These are phyloP conservation scores for Fusarium pseudograminearum DNA, from an alignment of 2,329 filamentous ascomycete genomes.

Conservation along the genomic window DNA sequence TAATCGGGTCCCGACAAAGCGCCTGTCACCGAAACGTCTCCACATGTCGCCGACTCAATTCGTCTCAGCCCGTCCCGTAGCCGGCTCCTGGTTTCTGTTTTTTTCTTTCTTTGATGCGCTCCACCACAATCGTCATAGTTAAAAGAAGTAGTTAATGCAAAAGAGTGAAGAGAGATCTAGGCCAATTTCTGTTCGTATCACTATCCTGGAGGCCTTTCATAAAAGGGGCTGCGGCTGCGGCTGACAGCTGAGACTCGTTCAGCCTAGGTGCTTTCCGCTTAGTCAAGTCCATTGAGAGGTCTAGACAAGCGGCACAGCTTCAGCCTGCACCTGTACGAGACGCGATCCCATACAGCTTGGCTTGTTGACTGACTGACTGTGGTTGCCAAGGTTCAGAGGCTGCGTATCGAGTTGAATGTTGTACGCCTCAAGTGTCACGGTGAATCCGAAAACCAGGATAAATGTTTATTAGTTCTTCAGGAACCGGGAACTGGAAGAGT, in stretches of 20 bases:
- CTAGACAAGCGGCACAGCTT: slow-evolving; percentile 34
- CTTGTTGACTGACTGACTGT: slow-evolving; percentile 14
- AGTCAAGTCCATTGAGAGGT: slow-evolving; percentile 4
- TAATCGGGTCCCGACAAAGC: slow-evolving; percentile 12
- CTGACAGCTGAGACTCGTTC: slow-evolving; percentile 19
- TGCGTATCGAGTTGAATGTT: slow-evolving; percentile 7
- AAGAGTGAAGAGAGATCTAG: not conserved
- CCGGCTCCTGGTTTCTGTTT: slow-evolving; percentile 26
- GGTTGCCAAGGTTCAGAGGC: slow-evolving; percentile 24
- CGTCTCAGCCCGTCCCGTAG: slow-evolving; percentile 34
- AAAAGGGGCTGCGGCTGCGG: not conserved
- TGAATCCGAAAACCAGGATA: slow-evolving; percentile 2
- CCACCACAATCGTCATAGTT: slow-evolving; percentile 22
- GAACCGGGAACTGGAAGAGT: not conserved
- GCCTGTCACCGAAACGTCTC: slow-evolving; percentile 32
- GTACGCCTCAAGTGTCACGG: slow-evolving; percentile 13
- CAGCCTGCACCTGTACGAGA: not conserved
- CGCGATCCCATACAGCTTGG: slow-evolving; percentile 17
- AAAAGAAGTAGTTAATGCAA: slow-evolving; percentile 15
- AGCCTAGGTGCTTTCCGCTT: slow-evolving; percentile 21
- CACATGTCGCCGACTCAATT: slow-evolving; percentile 37
- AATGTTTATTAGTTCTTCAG: not conserved
- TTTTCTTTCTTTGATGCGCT: slow-evolving; percentile 7
- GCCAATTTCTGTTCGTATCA: not conserved
- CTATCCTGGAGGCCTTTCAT: not conserved